Evolutionary conservation across 2,329 filamentous ascomycete species (phyloP), one percentile per base, ranked within the genome.

Genomic region (Tetracladium maxilliforme): DNA sequence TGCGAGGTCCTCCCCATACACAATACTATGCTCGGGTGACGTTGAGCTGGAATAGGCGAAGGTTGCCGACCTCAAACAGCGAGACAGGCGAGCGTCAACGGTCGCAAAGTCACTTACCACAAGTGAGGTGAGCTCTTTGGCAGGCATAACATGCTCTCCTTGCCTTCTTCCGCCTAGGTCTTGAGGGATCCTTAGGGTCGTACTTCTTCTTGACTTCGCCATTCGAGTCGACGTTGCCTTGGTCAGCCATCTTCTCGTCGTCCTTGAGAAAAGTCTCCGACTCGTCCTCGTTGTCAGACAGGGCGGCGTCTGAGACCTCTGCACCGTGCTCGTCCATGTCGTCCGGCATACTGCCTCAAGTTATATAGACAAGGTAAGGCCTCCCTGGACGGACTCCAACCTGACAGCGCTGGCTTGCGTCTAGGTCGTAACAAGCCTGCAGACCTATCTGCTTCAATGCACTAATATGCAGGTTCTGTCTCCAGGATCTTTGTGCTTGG

Each of bases 101-200:
- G 18, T 19, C 18, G 11, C 18, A 9, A 19, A n/a, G n/a, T n/a
- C n/a, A 73, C 86, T 68, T 79, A 95, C 90, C 87, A 61, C 90
- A 98, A 36, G 90, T 98, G 48, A 98, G 61, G 66, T 98, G 90
- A 34, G 90, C 90, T 52, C 87, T 69, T 57, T 98, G 90, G 54
- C 90, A 98, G 35, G 90, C 87, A 67, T 79, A 93, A 53, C 90
- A 98, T 30, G 90, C 90, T 49, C 90, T 69, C 39, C 87, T 71
- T 19, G 90, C 90, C 65, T 98, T 98, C 63, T 95, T 98, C 43
- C 90, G 71, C 39, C 86, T 67, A 11, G 90, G 87, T 31, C 90
- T 72, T 43, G 77, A 64, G 29, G 87, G 86, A 48, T 98, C 90
- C 52, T 95, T 95, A 29, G 84, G 71, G 56, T 81, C 65, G 48